Evolutionary conservation across 495 filamentous ascomycete species (phyloP).

Genomic region (Hypoxylon trugodes): DNA sequence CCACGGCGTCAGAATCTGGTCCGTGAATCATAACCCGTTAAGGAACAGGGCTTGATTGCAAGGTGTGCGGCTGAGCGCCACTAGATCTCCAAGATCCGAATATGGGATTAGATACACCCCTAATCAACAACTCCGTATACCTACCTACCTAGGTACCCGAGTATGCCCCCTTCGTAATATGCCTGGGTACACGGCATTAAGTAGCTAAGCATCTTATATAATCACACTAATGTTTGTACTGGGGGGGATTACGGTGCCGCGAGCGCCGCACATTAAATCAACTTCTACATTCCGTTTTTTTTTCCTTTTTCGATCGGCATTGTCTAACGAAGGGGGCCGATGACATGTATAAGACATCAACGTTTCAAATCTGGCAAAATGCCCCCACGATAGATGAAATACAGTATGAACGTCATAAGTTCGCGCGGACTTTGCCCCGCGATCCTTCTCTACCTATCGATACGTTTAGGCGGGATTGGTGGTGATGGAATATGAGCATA

Average conservation of each 20-base stretch:
- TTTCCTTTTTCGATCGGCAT: neutral
- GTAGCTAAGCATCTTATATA: constrained; percentile 8
- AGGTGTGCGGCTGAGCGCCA: constrained; percentile 22
- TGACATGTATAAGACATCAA: neutral
- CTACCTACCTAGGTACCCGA: neutral
- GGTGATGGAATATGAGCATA: neutral
- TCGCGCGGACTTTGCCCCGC: neutral
- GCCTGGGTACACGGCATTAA: no score
- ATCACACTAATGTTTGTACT: neutral
- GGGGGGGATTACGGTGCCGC: neutral
- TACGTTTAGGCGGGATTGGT: constrained; percentile 1
- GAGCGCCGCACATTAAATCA: constrained; percentile 1
- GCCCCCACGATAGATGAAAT: neutral
- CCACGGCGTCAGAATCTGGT: constrained; percentile 1
- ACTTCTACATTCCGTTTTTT: neutral
- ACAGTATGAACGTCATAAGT: neutral
- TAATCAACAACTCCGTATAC: neutral
- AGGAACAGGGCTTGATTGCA: constrained; percentile 5
- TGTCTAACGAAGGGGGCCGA: neutral
- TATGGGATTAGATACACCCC: constrained; percentile 7
- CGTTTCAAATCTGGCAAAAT: neutral
- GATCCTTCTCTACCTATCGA: constrained; percentile 9
- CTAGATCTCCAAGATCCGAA: neutral
- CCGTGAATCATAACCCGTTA: constrained; percentile 4
- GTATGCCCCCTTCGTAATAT: no score